A percentile compares a stretch with the other conserved stretches of the same genome.
phyloP scores from a whole-genome alignment of 768 basidiomycete genomes.

The Mycena kentingensis region DNA sequence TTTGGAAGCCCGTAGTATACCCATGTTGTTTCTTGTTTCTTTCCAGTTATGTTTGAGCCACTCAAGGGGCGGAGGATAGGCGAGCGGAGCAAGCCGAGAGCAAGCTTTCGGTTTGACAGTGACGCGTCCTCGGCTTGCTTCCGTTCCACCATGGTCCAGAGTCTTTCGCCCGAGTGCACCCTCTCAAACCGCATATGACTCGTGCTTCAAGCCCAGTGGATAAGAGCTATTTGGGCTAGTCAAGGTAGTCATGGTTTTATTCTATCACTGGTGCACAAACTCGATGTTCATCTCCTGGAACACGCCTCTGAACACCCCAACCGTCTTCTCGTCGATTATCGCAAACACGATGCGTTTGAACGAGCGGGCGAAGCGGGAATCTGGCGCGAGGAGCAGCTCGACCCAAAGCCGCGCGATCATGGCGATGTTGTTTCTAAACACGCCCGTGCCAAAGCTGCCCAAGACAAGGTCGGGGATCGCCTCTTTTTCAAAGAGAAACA shows the following conservation, averaged over 20 bases:
- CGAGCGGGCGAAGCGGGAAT: conserved; percentile 54
- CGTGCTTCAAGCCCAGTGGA: conserved; percentile 99
- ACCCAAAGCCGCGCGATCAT: conserved; percentile 66
- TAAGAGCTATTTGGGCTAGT: no score
- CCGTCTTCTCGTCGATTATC: conserved; percentile 56
- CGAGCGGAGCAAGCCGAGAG: no score
- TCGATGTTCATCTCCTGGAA: conserved; percentile 19
- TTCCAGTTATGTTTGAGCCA: no score
- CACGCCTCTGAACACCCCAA: conserved; percentile 28
- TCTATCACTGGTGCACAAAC: conserved; percentile 6
- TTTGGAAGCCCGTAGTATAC: no score
- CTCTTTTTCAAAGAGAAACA: conserved; percentile 64
- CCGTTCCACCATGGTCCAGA: conserved; percentile 62
- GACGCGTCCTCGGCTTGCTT: no score
- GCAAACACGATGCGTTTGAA: conserved; percentile 72
- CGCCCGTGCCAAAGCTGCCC: conserved; percentile 79
- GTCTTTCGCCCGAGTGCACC: conserved; percentile 83
- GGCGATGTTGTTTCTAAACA: conserved; percentile 65
- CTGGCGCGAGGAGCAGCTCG: conserved; percentile 51
- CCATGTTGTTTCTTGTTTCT: no score
- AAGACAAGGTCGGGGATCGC: conserved; percentile 63
- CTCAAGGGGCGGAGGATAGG: no score
- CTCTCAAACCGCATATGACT: conserved; percentile 86
- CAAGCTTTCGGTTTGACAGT: no score
- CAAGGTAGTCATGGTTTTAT: no score